Base-by-base conservation (phyloP, 2,329 filamentous ascomycete genomes). In the Scedosporium dehoogii region DNA sequence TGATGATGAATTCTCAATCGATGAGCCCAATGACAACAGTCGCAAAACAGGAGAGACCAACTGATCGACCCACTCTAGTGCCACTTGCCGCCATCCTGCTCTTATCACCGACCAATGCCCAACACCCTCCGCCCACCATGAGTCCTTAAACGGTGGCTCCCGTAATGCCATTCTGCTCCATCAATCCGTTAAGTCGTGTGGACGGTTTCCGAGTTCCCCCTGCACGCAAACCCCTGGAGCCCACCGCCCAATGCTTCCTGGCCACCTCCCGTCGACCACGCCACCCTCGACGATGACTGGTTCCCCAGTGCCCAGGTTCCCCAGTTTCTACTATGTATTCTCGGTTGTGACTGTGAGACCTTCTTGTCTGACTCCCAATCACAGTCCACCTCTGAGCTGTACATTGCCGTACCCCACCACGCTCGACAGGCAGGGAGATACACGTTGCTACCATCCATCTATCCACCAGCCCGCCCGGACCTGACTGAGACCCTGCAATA, bases 261-360 rank as follows among this genome's bases (percentile, higher is more conserved):
- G 46, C 59, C 59, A 33, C 59, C n/a, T 6, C 18, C 55, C 33
- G 14, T 29, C 16, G 16, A 58, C 57, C 57, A 55, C 51, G 51
- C 51, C 51, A 55, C 51, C 51, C 51, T 55, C 23, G 51, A 7
- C 23, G 21, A 55, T 23, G 51, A 55, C 16, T 23, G 51, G 51
- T 55, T 23, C 38, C 59, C 46, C 10, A 33, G 59, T 27, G 46
- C 59, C 59, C 48, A 56, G 48, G 27, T 61, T 61, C 59, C 48
- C 59, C 59, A 61, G 59, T 61, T 61, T 61, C 59, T 61, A 38
- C 46, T 42, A 27, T 42, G 57, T 59, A n/a, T n/a, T 60, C 21
- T 60, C 9, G 16, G 42, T 29, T 33, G 21, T 38, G 10, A 60
- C 16, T 29, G 44, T 38, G 55, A 25, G 29, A 29, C 59, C 10